Conservation (phyloP, 208 protist genomes). For the Trypanosoma cruzi region DNA sequence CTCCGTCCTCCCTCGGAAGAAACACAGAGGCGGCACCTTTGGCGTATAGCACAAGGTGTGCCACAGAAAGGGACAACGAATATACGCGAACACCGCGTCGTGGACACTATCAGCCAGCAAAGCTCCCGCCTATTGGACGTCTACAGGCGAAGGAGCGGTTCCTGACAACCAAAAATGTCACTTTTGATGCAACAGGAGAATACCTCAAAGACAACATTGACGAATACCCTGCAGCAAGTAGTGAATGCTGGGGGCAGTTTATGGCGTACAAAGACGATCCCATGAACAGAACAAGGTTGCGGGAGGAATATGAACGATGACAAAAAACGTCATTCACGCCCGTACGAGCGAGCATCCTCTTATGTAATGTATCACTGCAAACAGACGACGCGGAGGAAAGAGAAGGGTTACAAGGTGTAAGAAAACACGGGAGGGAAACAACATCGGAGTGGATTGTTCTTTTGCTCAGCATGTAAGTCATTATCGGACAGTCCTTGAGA, state of each 20-base stretch:
- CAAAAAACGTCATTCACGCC: background rate
- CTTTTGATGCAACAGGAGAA: slow-evolving; percentile 70
- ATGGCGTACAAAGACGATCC: slow-evolving; percentile 67
- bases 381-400: background rate
- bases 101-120: slow-evolving; percentile 42
- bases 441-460: no score
- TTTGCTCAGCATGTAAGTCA: no score
- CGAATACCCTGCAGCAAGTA: slow-evolving; percentile 74
- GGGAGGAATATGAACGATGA: slow-evolving; percentile 43
- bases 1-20: background rate
- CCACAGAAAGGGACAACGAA: background rate
- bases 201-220: slow-evolving; percentile 60
- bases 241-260: slow-evolving; percentile 46
- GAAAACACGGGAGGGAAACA: background rate
- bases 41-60: slow-evolving; percentile 1
- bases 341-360: no score
- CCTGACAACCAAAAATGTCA: slow-evolving; percentile 81
- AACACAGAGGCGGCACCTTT: background rate
- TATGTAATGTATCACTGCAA: background rate
- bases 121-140: slow-evolving; percentile 63
- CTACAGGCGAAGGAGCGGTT: slow-evolving; percentile 59
- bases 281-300: slow-evolving; percentile 81
- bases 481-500: no score
- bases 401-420: background rate
- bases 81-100: slow-evolving; percentile 9